phyloP scores from a whole-genome alignment of 495 filamentous ascomycete genomes.

The Tuber microsphaerosporum region DNA sequence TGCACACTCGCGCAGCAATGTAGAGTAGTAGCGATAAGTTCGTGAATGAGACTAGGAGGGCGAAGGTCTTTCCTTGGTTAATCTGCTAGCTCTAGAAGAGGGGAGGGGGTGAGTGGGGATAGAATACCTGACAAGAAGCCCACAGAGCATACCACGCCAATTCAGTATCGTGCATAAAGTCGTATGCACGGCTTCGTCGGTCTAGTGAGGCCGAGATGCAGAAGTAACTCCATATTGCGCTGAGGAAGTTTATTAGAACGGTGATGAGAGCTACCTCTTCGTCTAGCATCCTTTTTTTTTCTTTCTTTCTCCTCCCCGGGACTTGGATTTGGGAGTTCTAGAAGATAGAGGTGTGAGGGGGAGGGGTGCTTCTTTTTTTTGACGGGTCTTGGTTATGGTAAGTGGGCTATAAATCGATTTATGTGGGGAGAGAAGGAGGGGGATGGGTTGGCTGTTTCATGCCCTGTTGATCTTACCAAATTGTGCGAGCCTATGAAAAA shows the following conservation, averaged over 20 bases:
- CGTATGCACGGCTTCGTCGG: constrained; percentile 23
- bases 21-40: constrained; percentile 28
- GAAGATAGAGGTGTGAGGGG: not conserved
- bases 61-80: constrained; percentile 28
- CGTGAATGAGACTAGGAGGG: constrained; percentile 35
- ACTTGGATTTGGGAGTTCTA: not conserved
- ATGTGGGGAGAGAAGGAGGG: no score
- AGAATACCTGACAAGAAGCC: constrained; percentile 35
- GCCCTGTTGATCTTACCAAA: not conserved
- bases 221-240: constrained; percentile 39
- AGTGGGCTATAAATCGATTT: not conserved
- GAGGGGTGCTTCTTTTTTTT: not conserved
- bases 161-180: constrained; percentile 34
- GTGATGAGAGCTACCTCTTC: constrained; percentile 34
- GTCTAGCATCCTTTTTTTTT: constrained; percentile 13
- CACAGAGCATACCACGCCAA: constrained; percentile 36
- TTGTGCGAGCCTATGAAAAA: not conserved
- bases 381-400: not conserved
- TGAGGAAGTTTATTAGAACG: constrained; percentile 34
- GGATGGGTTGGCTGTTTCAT: not conserved
- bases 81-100: not conserved
- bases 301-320: not conserved
- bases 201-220: constrained; percentile 37
- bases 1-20: constrained; percentile 21
- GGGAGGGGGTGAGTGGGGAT: not conserved